phyloP scores from a whole-genome alignment of 2,329 filamentous ascomycete genomes.

The Dactylella cylindrospora region DNA sequence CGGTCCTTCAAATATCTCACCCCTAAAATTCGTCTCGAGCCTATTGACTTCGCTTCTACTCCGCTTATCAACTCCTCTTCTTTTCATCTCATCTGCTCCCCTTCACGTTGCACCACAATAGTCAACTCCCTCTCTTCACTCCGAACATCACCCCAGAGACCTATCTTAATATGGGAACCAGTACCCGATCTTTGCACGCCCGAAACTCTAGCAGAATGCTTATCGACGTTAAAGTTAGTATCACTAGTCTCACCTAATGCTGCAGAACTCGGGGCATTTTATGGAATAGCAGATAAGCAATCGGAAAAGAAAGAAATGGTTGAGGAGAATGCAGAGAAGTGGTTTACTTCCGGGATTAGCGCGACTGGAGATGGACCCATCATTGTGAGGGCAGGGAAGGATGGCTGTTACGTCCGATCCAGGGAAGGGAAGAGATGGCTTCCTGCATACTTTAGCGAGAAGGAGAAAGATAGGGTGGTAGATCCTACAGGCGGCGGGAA shows the following conservation, averaged over 20 bases:
- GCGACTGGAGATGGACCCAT: slow-evolving; percentile 55
- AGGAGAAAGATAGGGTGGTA: slow-evolving; percentile 61
- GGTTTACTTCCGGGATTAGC: slow-evolving; percentile 50
- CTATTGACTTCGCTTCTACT: slow-evolving; percentile 65
- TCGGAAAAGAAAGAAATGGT: slow-evolving; percentile 52
- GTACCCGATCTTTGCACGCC: slow-evolving; percentile 84
- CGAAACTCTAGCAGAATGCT: slow-evolving; percentile 58
- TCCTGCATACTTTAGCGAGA: slow-evolving; percentile 68
- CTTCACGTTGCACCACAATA: slow-evolving; percentile 39
- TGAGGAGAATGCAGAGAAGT: slow-evolving; percentile 53
- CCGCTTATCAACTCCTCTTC: slow-evolving; percentile 71
- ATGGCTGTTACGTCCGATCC: slow-evolving; percentile 60
- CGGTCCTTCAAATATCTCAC: slow-evolving; percentile 83
- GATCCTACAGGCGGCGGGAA: slow-evolving; percentile 96
- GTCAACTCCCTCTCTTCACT: slow-evolving; percentile 37
- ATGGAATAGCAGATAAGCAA: slow-evolving; percentile 60
- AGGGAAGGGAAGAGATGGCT: slow-evolving; percentile 69
- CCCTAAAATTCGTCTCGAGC: slow-evolving; percentile 78
- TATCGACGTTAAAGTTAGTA: slow-evolving; percentile 58
- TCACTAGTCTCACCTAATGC: slow-evolving; percentile 78
- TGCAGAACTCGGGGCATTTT: slow-evolving; percentile 81
- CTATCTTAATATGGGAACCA: slow-evolving; percentile 88
- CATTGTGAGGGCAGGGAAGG: slow-evolving; percentile 70
- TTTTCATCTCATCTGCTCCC: slow-evolving; percentile 48
- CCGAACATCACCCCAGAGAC: slow-evolving; percentile 4